Evolutionary conservation across 116 monocot genomes (phyloP), one percentile per base, ranked within the genome.

Genomic region (Posidonia oceanica): DNA sequence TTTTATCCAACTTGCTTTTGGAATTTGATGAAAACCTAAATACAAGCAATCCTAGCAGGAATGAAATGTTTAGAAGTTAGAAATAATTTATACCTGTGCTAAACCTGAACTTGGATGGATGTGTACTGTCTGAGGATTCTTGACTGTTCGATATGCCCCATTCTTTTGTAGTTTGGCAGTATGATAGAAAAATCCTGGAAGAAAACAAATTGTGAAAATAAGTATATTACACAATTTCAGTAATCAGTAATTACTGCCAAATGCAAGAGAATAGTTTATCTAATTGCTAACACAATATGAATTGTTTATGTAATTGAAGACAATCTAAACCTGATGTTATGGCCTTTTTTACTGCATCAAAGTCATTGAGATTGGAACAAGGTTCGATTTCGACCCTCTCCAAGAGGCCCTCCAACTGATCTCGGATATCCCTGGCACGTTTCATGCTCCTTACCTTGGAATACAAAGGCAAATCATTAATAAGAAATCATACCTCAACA

Each of bases 81-180:
- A 39, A 41, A 11, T 18, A 53, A 23, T 75, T 77, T 0, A 29
- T 29, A 72, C 96, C 85, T 97, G 83, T 38, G 96, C 89, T 64
- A 97, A 74, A 61, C 97, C 89, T 59, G 97, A 92, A 70, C 84
- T 97, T 21, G 93, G 89, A 80, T 97, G 97, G n/a, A 97, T 93
- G 52, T 87, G 66, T 15, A 97, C 93, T 12, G 93, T 92, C 63
- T 92, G 93, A 41, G 93, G 89, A 77, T 89, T 91, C 67, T 92
- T 97, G 11, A 97, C 74, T 44, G 97, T 97, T 77, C 78, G 69
- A 66, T 93, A 93, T 22, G 93, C 76, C 39, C 98, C 98, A 63
- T 64, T 76, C 79, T 87, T 98, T 61, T 92, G 92, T 71, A 98
- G 76, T 78, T 72, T 87, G 5, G 98, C 90, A 36, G 90, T 68